phyloP scores from a whole-genome alignment of 371 early-diverging fungal genomes.

The Mortierella sp. region DNA sequence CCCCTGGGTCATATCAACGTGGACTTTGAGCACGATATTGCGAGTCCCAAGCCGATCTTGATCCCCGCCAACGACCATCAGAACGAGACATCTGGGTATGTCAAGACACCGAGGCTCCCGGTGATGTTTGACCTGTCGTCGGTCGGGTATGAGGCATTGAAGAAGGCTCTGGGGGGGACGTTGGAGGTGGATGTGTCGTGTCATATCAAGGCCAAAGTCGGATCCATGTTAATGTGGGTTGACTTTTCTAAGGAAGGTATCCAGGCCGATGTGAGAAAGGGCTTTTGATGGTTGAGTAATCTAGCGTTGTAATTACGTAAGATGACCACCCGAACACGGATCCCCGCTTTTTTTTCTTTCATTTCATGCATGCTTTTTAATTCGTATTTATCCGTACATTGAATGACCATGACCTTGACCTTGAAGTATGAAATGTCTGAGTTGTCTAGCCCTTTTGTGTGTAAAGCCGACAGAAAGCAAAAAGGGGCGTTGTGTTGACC shows the following conservation, averaged over 20 bases:
- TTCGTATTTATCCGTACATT: background rate
- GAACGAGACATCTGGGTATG: conserved; percentile 49
- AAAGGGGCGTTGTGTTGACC: background rate
- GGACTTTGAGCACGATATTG: conserved; percentile 43
- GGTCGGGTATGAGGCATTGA: conserved; percentile 51
- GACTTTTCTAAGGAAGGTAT: conserved; percentile 49
- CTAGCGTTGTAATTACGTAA: background rate
- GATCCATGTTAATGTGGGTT: conserved; percentile 53
- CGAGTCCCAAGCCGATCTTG: conserved; percentile 43
- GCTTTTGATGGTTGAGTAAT: conserved; percentile 20
- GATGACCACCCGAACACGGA: background rate
- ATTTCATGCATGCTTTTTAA: background rate
- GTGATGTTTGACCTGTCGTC: conserved; percentile 45
- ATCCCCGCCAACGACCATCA: conserved; percentile 57
- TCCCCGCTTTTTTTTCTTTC: too few species aligned
- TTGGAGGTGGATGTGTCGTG: conserved; percentile 53
- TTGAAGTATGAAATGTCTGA: background rate
- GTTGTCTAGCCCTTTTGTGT: background rate
- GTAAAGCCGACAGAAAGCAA: background rate
- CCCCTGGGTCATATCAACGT: conserved; percentile 42
- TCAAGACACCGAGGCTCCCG: conserved; percentile 50
- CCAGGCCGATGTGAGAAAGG: conserved; percentile 39
- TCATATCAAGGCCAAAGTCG: conserved; percentile 55
- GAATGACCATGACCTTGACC: background rate
- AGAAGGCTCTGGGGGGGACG: conserved; percentile 51